Percentiles rank a stretch among this genome's conserved stretches.
These are phyloP conservation scores for Fusarium nisikadoi DNA, from an alignment of 2,329 filamentous ascomycete genomes.

Conservation along the genomic window DNA sequence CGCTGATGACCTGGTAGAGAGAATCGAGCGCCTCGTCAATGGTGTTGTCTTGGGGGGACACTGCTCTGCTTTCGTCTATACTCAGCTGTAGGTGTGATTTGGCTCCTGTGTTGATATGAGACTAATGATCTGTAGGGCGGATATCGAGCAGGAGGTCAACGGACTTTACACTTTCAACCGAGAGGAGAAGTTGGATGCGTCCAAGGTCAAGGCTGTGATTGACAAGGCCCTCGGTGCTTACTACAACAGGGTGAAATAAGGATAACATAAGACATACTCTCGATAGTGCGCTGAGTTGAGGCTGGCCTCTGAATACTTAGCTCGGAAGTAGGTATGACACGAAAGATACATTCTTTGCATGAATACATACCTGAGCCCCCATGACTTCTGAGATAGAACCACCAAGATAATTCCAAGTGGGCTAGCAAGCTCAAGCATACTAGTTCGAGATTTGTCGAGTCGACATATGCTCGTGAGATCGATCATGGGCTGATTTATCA, in stretches of 20 bases:
- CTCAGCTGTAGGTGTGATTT: slow-evolving; percentile 64
- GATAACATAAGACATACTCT: too few species aligned
- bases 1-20: slow-evolving; percentile 65
- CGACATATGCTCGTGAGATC: too few species aligned
- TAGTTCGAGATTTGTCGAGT: background rate
- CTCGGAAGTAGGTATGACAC: background rate
- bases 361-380: rapidly evolving
- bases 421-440: rapidly evolving
- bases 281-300: background rate
- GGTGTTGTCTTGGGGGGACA: slow-evolving; percentile 67
- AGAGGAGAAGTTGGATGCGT: slow-evolving; percentile 67
- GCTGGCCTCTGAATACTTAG: background rate
- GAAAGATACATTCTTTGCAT: background rate
- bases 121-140: slow-evolving; percentile 51
- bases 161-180: slow-evolving; percentile 73
- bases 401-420: too few species aligned
- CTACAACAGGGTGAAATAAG: slow-evolving; percentile 47
- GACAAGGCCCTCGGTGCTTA: slow-evolving; percentile 62
- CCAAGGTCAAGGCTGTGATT: slow-evolving; percentile 67
- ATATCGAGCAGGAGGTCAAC: slow-evolving; percentile 76
- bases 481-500: background rate
- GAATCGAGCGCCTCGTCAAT: slow-evolving; percentile 68
- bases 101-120: background rate
- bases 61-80: slow-evolving; percentile 73
- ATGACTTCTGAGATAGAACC: rapidly evolving